Base-by-base conservation (phyloP, 495 filamentous ascomycete species). In the Cercophora scortea region DNA sequence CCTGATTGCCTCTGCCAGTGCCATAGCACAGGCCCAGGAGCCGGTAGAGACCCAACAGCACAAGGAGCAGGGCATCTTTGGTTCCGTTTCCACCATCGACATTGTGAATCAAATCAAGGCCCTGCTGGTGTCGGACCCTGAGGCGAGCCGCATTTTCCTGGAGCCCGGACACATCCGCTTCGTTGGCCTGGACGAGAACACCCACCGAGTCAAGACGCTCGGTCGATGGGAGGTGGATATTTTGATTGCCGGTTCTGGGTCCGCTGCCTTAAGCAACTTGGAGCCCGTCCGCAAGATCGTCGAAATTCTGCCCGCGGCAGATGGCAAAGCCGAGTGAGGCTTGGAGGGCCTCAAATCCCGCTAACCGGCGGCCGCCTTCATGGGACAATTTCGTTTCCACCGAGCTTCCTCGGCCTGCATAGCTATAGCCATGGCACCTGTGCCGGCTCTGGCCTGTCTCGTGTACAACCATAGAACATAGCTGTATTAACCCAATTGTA, bases 41-140 rank as follows among this genome's bases (percentile, higher is more conserved):
- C 11, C 46, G n/a, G 32, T 12, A 5, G 7, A 42, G 47, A 11
- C 10, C 17, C 8, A 42, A 17, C 16, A 15, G 42, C 33, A 57
- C 33, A 32, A 34, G 11, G 19, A 52, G 6, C 17, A 52, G 6
- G 60, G 60, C 19, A 75, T 75, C 51, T 75, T 65, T 46, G 71
- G 72, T 33, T 75, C 72, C 38, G 72, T 75, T 4, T 67, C 71
- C 9, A 44, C 60, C 34, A 50, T 7, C 39, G 69, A 74, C 52
- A 56, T 75, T 15, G 47, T 65, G 0, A 54, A 57, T 15, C n/a
- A 56, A 13, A 61, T 74, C 50, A 66, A 64, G 38, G 45, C 13
- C 0, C 36, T 67, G 11, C 42, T 71, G 42, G 55, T 54, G 9
- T 45, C 34, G 1, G 64, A 71, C 49, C 16, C 50, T 6, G 62